These are phyloP conservation scores for Arthroderma sp. DNA, from an alignment of 2,329 filamentous ascomycete genomes.

Conservation along the genomic window DNA sequence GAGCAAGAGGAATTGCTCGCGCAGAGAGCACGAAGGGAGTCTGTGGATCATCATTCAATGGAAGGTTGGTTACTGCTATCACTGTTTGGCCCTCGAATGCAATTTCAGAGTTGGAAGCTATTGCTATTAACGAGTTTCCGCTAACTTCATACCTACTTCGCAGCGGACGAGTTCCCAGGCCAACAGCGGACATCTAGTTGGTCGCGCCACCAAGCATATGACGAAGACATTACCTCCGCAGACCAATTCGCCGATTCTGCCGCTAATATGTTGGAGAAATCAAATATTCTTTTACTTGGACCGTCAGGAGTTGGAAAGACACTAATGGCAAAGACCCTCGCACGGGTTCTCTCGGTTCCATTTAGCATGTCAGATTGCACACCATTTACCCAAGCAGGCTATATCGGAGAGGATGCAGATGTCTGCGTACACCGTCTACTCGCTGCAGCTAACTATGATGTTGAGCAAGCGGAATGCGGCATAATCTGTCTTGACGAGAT, in stretches of 20 bases:
- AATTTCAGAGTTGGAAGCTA: too few species aligned
- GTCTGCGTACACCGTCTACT: conserved; percentile 82
- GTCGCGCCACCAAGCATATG: conserved; percentile 16
- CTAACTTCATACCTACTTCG: too few species aligned
- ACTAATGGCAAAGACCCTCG: conserved; percentile 78
- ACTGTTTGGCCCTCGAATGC: too few species aligned
- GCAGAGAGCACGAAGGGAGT: conserved; percentile 57
- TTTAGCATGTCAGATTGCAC: conserved; percentile 95
- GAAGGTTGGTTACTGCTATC: conserved; percentile 46
- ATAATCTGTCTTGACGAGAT: conserved; percentile 96
- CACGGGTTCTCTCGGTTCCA: conserved; percentile 83
- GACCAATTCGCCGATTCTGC: conserved; percentile 39
- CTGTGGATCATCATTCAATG: conserved; percentile 56
- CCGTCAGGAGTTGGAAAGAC: conserved; percentile 96
- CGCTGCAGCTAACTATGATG: conserved; percentile 79
- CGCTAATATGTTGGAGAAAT: conserved; percentile 77
- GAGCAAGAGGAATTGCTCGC: conserved; percentile 63
- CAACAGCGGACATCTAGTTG: conserved; percentile 41
- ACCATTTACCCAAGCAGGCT: conserved; percentile 88
- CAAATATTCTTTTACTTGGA: conserved; percentile 79
- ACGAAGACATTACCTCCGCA: conserved; percentile 15
- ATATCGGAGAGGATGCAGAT: conserved; percentile 97
- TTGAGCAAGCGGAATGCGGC: conserved; percentile 70
- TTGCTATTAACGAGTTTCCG: too few species aligned
- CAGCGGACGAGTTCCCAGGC: conserved; percentile 48